phyloP scores from a whole-genome alignment of 768 basidiomycete genomes.

The Pisolithus orientalis region DNA sequence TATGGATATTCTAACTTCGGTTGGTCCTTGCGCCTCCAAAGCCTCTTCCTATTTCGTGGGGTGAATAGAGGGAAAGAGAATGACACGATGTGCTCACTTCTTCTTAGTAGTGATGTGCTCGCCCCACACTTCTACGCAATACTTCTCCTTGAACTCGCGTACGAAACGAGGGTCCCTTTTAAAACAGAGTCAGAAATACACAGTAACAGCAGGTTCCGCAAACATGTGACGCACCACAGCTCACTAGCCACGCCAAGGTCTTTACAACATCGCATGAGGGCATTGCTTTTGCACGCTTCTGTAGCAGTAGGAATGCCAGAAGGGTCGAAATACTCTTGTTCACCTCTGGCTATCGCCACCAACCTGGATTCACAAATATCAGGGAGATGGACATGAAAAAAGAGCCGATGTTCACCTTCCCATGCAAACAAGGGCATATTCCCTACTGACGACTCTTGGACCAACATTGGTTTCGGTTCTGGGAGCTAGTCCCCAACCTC shows the following conservation, averaged over 20 bases:
- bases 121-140: conserved; percentile 81
- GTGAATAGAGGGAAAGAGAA: conserved; percentile 2
- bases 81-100: conserved; percentile 54
- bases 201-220: not conserved
- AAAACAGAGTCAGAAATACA: not conserved
- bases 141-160: conserved; percentile 79
- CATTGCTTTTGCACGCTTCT: conserved; percentile 94
- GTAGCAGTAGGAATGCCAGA: conserved; percentile 88
- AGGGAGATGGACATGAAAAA: not conserved
- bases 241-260: conserved; percentile 95
- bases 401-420: conserved; percentile 55
- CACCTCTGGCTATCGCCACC: conserved; percentile 86
- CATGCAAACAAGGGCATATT: conserved; percentile 91
- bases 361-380: conserved; percentile 41
- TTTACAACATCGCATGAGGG: conserved; percentile 96
- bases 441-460: conserved; percentile 81
- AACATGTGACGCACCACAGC: conserved; percentile 61
- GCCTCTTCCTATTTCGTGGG: conserved; percentile 61
- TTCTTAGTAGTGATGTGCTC: conserved; percentile 83
- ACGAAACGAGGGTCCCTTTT: conserved; percentile 96
- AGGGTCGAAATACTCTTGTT: conserved; percentile 95
- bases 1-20: conserved; percentile 85
- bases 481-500: conserved; percentile 95
- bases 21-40: conserved; percentile 85
- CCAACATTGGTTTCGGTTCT: conserved; percentile 88